These are phyloP conservation scores for Scytalidium lignicola DNA, from an alignment of 2,329 filamentous ascomycete genomes.

Conservation along the genomic window DNA sequence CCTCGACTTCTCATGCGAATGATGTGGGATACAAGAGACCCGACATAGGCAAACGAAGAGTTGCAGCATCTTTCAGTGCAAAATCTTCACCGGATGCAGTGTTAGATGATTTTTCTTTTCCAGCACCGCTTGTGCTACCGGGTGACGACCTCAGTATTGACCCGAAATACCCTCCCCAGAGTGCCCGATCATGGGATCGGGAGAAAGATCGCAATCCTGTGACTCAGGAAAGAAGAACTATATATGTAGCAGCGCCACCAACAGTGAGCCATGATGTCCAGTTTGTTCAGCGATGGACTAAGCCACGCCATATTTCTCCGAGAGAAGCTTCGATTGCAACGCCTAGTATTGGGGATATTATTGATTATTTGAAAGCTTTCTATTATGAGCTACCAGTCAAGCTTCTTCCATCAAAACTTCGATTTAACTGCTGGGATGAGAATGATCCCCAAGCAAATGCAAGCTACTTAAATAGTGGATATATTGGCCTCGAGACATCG, in stretches of 20 bases:
- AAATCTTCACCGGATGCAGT: neutral
- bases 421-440: slow-evolving; percentile 12
- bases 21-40: neutral
- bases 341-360: slow-evolving; percentile 11
- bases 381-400: slow-evolving; percentile 22
- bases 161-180: slow-evolving; percentile 16
- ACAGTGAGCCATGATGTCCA: slow-evolving; percentile 4
- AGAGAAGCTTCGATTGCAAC: neutral
- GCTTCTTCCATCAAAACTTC: slow-evolving; percentile 8
- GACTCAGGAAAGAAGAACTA: slow-evolving; percentile 10
- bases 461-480: neutral
- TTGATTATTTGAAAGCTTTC: slow-evolving; percentile 20
- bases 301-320: neutral
- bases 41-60: neutral
- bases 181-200: slow-evolving; percentile 15
- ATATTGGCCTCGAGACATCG: neutral
- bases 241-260: slow-evolving; percentile 21
- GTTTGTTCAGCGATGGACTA: slow-evolving; percentile 8
- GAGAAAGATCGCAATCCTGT: slow-evolving; percentile 17
- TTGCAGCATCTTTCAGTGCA: neutral
- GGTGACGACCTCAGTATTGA: slow-evolving; percentile 19
- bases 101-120: slow-evolving; percentile 31
- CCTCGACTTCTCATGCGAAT: neutral
- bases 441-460: neutral
- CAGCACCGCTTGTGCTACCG: slow-evolving; percentile 25